Evolutionary conservation across 2,329 filamentous ascomycete species (phyloP).

Genomic region (Alternaria sp.): DNA sequence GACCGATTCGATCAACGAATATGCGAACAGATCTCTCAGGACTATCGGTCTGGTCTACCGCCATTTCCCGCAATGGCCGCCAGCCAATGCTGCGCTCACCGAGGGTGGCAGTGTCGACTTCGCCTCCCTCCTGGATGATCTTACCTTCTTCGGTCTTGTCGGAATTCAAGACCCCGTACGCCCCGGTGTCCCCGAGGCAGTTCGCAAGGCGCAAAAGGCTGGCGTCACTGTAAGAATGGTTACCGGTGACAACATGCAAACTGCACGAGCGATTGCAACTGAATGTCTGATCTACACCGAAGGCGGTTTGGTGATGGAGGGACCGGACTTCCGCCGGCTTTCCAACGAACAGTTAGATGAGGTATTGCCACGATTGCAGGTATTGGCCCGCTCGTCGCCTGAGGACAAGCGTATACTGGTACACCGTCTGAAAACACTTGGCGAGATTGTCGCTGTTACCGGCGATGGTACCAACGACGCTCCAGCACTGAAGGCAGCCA

Average conservation of each 20-base stretch:
- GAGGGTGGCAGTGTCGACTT: constrained; percentile 37
- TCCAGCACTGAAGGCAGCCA: constrained; percentile 93
- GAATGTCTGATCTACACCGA: constrained; percentile 89
- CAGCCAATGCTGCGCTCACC: constrained; percentile 29
- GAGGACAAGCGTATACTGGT: constrained; percentile 95
- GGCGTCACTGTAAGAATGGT: constrained; percentile 97
- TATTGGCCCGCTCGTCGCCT: constrained; percentile 96
- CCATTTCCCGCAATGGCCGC: constrained; percentile 52
- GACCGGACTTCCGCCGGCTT: constrained; percentile 88
- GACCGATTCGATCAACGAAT: constrained; percentile 46
- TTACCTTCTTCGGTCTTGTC: constrained; percentile 90
- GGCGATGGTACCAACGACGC: constrained; percentile 98
- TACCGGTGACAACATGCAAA: constrained; percentile 95
- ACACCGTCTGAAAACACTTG: constrained; percentile 86
- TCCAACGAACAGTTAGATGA: constrained; percentile 78
- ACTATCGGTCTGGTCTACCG: constrained; percentile 55
- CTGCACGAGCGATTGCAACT: constrained; percentile 93
- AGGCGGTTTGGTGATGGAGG: constrained; percentile 80
- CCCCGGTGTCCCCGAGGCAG: constrained; percentile 84
- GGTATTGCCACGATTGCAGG: constrained; percentile 80
- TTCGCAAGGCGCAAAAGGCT: constrained; percentile 85
- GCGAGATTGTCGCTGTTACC: constrained; percentile 97
- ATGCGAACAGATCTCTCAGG: constrained; percentile 53
- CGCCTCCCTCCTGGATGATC: constrained; percentile 29
- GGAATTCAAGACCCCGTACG: constrained; percentile 96